Evolutionary conservation across 345 rosid species (phyloP).

Genomic region (Jatropha curcas): DNA sequence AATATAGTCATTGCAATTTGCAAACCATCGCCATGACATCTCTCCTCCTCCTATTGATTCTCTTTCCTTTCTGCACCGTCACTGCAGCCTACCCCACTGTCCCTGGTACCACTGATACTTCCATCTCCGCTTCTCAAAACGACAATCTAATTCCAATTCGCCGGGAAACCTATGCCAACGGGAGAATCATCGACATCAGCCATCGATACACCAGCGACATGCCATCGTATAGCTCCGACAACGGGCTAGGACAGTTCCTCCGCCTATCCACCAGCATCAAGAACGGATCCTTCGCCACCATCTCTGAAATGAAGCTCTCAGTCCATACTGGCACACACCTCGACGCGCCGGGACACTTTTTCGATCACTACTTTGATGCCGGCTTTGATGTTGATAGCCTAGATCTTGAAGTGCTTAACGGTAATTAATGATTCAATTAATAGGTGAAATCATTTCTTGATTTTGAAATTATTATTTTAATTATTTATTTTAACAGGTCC

Average conservation of each 20-base stretch:
- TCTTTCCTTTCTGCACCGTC: conserved; percentile 14
- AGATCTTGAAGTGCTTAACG: conserved; percentile 54
- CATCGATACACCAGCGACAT: conserved; percentile 58
- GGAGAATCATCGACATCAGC: conserved; percentile 71
- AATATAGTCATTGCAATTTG: no score
- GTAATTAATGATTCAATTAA: conserved; percentile 21
- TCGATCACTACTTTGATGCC: conserved; percentile 70
- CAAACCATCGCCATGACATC: neutral
- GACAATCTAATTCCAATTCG: conserved; percentile 48
- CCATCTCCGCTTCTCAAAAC: conserved; percentile 25
- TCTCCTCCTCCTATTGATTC: neutral
- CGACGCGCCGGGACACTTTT: conserved; percentile 80
- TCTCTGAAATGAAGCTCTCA: conserved; percentile 68
- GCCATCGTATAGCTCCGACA: conserved; percentile 49
- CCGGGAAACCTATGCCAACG: conserved; percentile 67
- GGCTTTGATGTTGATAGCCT: conserved; percentile 87
- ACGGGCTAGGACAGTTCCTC: conserved; percentile 57
- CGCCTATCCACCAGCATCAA: conserved; percentile 74
- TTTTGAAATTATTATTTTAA: no score
- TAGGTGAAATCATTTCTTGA: neutral
- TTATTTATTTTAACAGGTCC: conserved; percentile 37
- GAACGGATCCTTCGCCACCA: conserved; percentile 72
- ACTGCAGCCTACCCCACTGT: conserved; percentile 38
- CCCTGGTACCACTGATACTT: conserved; percentile 35
- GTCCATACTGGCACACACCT: conserved; percentile 88